Base-by-base conservation (phyloP, 2,329 filamentous ascomycete species). In the Hypoxylon sp. region DNA sequence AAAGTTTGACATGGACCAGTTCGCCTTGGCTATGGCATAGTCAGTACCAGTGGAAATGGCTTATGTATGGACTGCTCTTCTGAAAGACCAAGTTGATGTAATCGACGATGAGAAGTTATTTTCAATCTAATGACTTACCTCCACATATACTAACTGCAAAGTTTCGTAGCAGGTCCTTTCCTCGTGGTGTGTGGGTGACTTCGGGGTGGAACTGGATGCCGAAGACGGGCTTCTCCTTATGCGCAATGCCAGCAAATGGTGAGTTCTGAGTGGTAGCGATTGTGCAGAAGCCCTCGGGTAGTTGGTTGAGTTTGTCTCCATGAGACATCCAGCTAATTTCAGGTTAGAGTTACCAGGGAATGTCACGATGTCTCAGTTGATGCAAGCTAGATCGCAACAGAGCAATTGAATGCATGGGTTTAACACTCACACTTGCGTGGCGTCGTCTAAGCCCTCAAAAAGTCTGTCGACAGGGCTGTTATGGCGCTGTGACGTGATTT, bases 191-290 rank as follows among this genome's bases (percentile, higher is more conserved):
- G 18, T 67, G 72, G 59, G 56, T 66, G 27, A 97, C 83, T 73
- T 97, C 93, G 1, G 93, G 92, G 74, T 97, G 93, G 74, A 97
- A 94, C 72, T 97, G 93, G 42, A 97, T 84, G 51, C 82, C 91
- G 70, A 87, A 96, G 66, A 91, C 87, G 21, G 87, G 86, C 78
- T 88, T 86, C 7, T 77, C 75, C 72, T 85, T 71, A 72, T 92
- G 89, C 15, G 88, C 89, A 67, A 94, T 96, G 56, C 86, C 91
- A 9, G 93, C 93, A 67, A 84, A 96, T 20, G 88, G 85, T 0
- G 90, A 87, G 77, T 95, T 96, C 47, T 79, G 72, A 2, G 92
- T 94, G 3, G 81, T 88, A 47, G 90, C 92, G 67, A 97, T 85
- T 13, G 82, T 86, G 58, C 84, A 77, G 72, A 96, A 97, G 35